These are phyloP conservation scores for Uncinocarpus reesii DNA, from an alignment of 2,329 filamentous ascomycete species.

Conservation along the genomic window DNA sequence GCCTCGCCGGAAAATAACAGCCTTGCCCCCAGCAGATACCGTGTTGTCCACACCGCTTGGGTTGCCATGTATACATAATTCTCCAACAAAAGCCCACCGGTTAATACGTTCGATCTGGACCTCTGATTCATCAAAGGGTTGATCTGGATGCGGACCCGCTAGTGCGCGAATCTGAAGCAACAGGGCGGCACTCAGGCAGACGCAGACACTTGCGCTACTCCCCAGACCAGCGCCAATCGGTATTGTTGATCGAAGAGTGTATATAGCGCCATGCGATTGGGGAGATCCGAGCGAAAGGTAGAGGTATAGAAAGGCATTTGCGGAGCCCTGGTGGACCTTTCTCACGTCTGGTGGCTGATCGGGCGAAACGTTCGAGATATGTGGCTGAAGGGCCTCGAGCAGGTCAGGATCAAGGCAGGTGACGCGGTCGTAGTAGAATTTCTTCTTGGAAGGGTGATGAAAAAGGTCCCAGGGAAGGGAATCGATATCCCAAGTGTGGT, in stretches of 20 bases:
- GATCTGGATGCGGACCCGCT: slow-evolving; percentile 82
- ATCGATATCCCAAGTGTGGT: slow-evolving; percentile 91
- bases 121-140: slow-evolving; percentile 76
- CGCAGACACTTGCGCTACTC: slow-evolving; percentile 77
- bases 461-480: slow-evolving; percentile 80
- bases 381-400: slow-evolving; percentile 67
- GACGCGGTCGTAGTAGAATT: slow-evolving; percentile 84
- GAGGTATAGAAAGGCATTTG: slow-evolving; percentile 73
- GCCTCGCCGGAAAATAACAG: slow-evolving; percentile 74
- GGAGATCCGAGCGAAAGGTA: slow-evolving; percentile 70
- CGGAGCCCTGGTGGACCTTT: slow-evolving; percentile 75
- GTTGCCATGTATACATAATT: slow-evolving; percentile 96
- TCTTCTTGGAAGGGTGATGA: slow-evolving; percentile 72
- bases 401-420: slow-evolving; percentile 76
- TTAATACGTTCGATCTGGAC: slow-evolving; percentile 92
- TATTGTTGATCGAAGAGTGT: slow-evolving; percentile 76
- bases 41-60: slow-evolving; percentile 97
- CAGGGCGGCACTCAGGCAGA: slow-evolving; percentile 68
- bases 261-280: slow-evolving; percentile 63
- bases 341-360: slow-evolving; percentile 57
- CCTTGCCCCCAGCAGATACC: slow-evolving; percentile 84
- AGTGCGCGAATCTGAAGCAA: slow-evolving; percentile 77
- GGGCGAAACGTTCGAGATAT: slow-evolving; percentile 61
- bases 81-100: slow-evolving; percentile 90
- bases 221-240: slow-evolving; percentile 76